A percentile compares a stretch with the other conserved stretches of the same genome.
phyloP scores from a whole-genome alignment of 2,329 filamentous ascomycete genomes.

The Diaporthe ampelina region DNA sequence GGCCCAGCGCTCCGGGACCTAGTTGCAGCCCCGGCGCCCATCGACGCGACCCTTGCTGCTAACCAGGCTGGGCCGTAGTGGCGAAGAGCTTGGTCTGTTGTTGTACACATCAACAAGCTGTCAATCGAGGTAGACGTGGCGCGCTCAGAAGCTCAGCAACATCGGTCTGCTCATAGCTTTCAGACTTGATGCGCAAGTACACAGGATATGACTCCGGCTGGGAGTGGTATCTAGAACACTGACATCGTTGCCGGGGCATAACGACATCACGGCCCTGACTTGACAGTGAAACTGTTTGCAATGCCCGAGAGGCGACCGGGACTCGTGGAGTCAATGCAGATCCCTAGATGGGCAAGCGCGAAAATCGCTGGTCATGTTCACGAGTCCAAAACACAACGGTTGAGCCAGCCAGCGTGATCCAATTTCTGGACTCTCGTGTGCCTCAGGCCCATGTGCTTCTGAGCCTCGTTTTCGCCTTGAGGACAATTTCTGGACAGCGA shows the following conservation, averaged over 20 bases:
- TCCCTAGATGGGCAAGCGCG: conserved; percentile 31
- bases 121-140: conserved; percentile 3
- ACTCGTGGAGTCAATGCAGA: conserved; percentile 33
- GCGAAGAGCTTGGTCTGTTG: conserved; percentile 3
- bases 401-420: conserved; percentile 15
- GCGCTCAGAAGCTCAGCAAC: background rate
- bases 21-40: conserved; percentile 27
- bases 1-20: conserved; percentile 29
- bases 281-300: conserved; percentile 21
- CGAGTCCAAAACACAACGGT: conserved; percentile 13
- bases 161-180: background rate
- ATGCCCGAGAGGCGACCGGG: conserved; percentile 9
- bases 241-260: conserved; percentile 15
- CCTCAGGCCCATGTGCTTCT: background rate
- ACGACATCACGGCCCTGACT: conserved; percentile 13
- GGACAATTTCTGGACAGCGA: conserved; percentile 2
- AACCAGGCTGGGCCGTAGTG: conserved; percentile 26
- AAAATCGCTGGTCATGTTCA: conserved; percentile 11
- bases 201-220: background rate
- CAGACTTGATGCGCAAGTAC: background rate
- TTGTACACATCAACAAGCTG: conserved; percentile 14
- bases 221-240: background rate
- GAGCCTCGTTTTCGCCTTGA: conserved; percentile 21
- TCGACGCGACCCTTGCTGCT: conserved; percentile 25
- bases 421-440: background rate